Evolutionary conservation across 148 eudicot species (phyloP).

Genomic region (Silene conica): DNA sequence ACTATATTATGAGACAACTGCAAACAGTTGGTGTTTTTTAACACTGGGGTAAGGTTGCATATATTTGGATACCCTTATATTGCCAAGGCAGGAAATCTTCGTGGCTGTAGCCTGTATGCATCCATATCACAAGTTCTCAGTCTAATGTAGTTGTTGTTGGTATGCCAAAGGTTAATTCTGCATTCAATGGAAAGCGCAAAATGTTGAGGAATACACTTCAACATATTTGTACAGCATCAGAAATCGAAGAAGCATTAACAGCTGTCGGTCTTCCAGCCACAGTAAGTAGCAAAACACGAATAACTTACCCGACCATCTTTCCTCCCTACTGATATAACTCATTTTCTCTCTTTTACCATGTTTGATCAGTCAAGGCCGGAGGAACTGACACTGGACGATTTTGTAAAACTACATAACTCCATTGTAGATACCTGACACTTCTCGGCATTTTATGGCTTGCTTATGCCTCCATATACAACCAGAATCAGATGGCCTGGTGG

Average conservation of each 20-base stretch:
- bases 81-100: not conserved
- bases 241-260: conserved; percentile 62
- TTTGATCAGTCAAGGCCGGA: conserved; percentile 81
- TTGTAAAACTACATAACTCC: conserved; percentile 63
- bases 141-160: not conserved
- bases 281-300: conserved; percentile 32
- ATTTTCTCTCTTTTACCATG: not conserved
- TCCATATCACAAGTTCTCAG: not conserved
- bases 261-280: conserved; percentile 55
- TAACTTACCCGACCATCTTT: not conserved
- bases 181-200: conserved; percentile 86
- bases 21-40: not conserved
- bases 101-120: not conserved
- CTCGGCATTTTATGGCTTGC: not conserved
- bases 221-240: conserved; percentile 56
- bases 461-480: not conserved
- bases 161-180: conserved; percentile 63
- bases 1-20: not conserved
- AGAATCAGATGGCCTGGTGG: not conserved
- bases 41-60: not conserved
- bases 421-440: conserved; percentile 30
- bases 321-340: not conserved
- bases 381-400: conserved; percentile 73
- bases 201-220: conserved; percentile 84
- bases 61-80: not conserved